Conservation (phyloP, 192 early-diverging fungal genomes). For the Endogone sp. region DNA sequence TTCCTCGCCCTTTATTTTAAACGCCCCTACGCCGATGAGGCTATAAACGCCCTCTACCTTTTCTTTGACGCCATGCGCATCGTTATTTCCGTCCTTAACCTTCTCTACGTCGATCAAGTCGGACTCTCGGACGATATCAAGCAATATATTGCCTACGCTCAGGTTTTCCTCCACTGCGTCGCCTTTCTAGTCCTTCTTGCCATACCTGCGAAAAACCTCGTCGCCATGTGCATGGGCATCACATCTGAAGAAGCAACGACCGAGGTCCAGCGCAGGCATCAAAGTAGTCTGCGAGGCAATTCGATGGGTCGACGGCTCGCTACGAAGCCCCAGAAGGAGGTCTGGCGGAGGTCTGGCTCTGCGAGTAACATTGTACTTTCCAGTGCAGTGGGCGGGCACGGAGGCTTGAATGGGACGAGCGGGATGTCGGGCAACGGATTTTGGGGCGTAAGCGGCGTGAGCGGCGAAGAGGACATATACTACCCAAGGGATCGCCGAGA, state of each 20-base stretch:
- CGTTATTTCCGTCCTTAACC: slow-evolving; percentile 29
- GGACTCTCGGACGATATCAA: slow-evolving; percentile 8
- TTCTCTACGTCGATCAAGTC: slow-evolving; percentile 30
- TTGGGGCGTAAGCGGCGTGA: not conserved
- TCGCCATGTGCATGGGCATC: slow-evolving; percentile 13
- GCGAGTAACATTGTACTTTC: not conserved
- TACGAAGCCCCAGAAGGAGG: not conserved
- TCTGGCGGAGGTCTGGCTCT: not conserved
- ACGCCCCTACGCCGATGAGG: slow-evolving; percentile 32
- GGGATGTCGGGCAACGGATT: not conserved
- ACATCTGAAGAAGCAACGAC: slow-evolving; percentile 9
- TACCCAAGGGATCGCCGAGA: not conserved
- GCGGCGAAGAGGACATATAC: not conserved
- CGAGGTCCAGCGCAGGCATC: not conserved
- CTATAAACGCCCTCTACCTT: slow-evolving; percentile 33
- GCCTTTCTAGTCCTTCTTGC: slow-evolving; percentile 37
- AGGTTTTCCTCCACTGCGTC: slow-evolving; percentile 36
- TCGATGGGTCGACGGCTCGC: not conserved
- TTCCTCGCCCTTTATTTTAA: slow-evolving; percentile 35
- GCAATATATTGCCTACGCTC: slow-evolving; percentile 38
- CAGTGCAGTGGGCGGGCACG: too few species aligned
- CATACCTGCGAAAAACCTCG: slow-evolving; percentile 19
- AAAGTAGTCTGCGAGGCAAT: not conserved
- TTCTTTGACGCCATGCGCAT: slow-evolving; percentile 26
- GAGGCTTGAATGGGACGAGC: not conserved